Percentiles rank a stretch among this genome's conserved stretches.
phyloP scores from a whole-genome alignment of 2,329 filamentous ascomycete genomes.

The Penicillium brevicompactum region DNA sequence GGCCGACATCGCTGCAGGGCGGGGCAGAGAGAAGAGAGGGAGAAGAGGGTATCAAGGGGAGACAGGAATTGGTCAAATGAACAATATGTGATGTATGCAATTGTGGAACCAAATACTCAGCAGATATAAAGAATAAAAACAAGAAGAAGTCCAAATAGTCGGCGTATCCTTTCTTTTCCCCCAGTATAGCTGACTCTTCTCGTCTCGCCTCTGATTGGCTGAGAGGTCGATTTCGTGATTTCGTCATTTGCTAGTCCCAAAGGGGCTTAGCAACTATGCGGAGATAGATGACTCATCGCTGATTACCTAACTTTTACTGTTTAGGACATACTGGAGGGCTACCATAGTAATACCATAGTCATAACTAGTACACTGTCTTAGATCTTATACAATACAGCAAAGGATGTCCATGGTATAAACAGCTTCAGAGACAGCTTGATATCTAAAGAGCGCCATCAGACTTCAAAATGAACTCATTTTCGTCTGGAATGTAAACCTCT shows the following conservation, averaged over 20 bases:
- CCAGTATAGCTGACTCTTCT: constrained; percentile 8
- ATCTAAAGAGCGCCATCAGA: too few relatives aligned
- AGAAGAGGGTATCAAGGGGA: not conserved
- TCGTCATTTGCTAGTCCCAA: constrained; percentile 23
- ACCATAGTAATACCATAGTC: too few relatives aligned
- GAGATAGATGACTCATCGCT: constrained; percentile 8
- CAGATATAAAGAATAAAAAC: not conserved
- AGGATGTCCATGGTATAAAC: too few relatives aligned
- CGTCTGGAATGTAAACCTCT: not conserved
- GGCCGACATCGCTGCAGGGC: constrained; percentile 44
- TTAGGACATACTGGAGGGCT: not conserved
- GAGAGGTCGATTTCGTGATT: constrained; percentile 10
- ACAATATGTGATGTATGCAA: not conserved
- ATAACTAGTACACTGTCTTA: too few relatives aligned
- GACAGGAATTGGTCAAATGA: not conserved
- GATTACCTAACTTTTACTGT: not conserved
- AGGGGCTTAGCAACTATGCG: constrained; percentile 7
- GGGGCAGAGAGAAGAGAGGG: constrained; percentile 18
- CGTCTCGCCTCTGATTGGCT: constrained; percentile 19
- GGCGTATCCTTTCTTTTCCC: not conserved
- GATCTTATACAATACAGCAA: too few relatives aligned
- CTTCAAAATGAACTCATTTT: not conserved
- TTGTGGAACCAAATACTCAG: too few relatives aligned
- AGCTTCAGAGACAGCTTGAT: too few relatives aligned
- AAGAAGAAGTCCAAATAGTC: constrained; percentile 1